Percentiles rank a stretch among this genome's conserved stretches.
phyloP scores from a whole-genome alignment of 176 grass and related monocot species.

The Tillandsia leiboldiana region DNA sequence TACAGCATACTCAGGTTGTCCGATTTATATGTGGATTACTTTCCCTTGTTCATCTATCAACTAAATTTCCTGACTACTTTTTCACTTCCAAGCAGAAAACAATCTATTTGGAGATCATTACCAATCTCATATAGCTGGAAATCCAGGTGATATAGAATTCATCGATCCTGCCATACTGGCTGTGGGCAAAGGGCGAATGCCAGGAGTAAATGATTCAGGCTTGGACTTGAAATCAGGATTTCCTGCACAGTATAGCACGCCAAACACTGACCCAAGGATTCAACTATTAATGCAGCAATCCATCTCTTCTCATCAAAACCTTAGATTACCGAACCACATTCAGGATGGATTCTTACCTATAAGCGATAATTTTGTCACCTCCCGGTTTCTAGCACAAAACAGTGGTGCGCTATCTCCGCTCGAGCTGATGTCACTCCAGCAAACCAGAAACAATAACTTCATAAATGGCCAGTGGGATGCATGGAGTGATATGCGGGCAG shows the following conservation, averaged over 20 bases:
- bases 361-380: constrained; percentile 60
- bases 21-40: constrained; percentile 4
- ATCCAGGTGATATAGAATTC: constrained; percentile 63
- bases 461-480: constrained; percentile 59
- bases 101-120: constrained; percentile 34
- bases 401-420: constrained; percentile 41
- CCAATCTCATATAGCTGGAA: constrained; percentile 44
- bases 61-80: constrained; percentile 9
- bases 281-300: constrained; percentile 61
- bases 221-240: constrained; percentile 42
- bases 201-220: constrained; percentile 47
- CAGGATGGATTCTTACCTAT: constrained; percentile 42
- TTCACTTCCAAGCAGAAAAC: constrained; percentile 38
- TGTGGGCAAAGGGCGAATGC: constrained; percentile 76
- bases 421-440: constrained; percentile 32
- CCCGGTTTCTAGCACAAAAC: constrained; percentile 45
- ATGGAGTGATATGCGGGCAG: constrained; percentile 57
- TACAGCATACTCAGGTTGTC: constrained; percentile 33
- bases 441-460: constrained; percentile 45
- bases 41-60: constrained; percentile 7
- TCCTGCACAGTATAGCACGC: constrained; percentile 36
- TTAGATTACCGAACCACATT: constrained; percentile 39
- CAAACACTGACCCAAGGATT: constrained; percentile 61
- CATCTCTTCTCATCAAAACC: constrained; percentile 52
- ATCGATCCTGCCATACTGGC: constrained; percentile 88